These are phyloP conservation scores for Cynanchum wilfordii DNA, from an alignment of 257 asterid genomes.

Conservation along the genomic window DNA sequence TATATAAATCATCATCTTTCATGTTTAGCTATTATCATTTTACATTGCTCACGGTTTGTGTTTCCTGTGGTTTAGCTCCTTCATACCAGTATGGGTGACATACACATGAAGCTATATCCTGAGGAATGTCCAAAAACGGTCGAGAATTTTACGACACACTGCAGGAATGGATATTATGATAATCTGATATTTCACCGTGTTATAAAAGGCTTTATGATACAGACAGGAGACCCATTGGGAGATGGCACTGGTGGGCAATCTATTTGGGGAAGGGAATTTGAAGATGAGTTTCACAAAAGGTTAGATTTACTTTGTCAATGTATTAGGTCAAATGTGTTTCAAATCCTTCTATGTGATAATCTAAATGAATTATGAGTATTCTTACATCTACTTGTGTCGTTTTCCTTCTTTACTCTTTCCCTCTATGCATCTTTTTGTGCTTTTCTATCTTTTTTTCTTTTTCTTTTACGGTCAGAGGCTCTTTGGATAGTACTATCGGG, in stretches of 20 bases:
- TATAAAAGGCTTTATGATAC: constrained; percentile 95
- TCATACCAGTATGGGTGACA: constrained; percentile 97
- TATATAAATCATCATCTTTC: not conserved
- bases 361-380: not conserved
- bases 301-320: constrained; percentile 19
- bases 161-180: constrained; percentile 93
- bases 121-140: constrained; percentile 99
- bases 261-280: constrained; percentile 98
- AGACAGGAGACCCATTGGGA: constrained; percentile 98
- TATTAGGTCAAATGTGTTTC: not conserved
- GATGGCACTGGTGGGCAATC: constrained; percentile 99
- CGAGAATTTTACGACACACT: constrained; percentile 96
- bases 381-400: not conserved
- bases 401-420: not conserved
- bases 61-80: constrained; percentile 47
- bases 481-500: not conserved
- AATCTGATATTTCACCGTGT: constrained; percentile 94
- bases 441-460: not conserved
- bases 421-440: not conserved
- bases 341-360: not conserved
- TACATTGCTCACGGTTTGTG: constrained; percentile 3
- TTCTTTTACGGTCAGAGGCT: not conserved
- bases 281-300: constrained; percentile 99
- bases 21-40: not conserved
- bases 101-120: constrained; percentile 87